Percentiles rank a stretch among this genome's conserved stretches.
Evolutionary conservation across 306 rosid genomes (phyloP).

Genomic region (Argentina anserina): DNA sequence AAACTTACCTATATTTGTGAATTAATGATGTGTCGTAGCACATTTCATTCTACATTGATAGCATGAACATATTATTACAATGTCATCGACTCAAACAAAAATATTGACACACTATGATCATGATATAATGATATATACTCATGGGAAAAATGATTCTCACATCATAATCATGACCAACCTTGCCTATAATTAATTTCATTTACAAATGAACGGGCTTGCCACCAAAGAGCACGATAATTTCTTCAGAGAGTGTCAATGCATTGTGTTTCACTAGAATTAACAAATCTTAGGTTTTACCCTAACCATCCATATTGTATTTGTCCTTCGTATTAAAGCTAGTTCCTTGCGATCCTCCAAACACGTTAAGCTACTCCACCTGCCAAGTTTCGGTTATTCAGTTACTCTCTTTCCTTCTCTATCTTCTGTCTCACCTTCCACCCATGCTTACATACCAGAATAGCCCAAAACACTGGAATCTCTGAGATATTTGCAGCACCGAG

Average conservation of each 20-base stretch:
- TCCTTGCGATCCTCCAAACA: slow-evolving; percentile 18
- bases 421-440: slow-evolving; percentile 24
- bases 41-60: neutral
- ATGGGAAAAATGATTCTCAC: slow-evolving; percentile 4
- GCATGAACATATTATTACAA: neutral
- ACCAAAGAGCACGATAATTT: neutral
- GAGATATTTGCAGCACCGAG: slow-evolving; percentile 39
- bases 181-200: neutral
- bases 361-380: slow-evolving; percentile 8
- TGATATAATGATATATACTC: neutral
- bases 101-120: neutral
- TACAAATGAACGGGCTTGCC: neutral
- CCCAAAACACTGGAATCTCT: slow-evolving; percentile 5
- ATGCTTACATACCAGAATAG: slow-evolving; percentile 19
- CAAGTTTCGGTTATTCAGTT: slow-evolving; percentile 35
- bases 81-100: neutral
- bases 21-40: neutral
- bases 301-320: slow-evolving; percentile 18
- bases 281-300: neutral
- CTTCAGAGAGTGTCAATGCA: no score
- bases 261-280: slow-evolving; percentile 6
- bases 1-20: neutral
- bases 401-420: slow-evolving; percentile 21
- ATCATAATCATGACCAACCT: neutral
- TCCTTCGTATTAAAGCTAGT: slow-evolving; percentile 28